Evolutionary conservation across 108 stramenopile species (phyloP).

Genomic region (Skeletonema tropicum): DNA sequence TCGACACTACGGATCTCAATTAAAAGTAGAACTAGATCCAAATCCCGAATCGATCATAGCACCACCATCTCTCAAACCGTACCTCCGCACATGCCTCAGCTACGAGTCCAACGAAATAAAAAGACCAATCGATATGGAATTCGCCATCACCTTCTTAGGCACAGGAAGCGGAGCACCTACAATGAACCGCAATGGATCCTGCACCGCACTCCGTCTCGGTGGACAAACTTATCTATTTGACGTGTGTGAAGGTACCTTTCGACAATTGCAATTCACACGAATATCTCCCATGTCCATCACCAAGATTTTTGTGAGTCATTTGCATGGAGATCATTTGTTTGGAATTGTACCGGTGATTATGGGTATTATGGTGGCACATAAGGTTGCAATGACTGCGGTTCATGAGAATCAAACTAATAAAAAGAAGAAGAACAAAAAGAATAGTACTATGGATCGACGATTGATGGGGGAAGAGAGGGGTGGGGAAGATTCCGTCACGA

Average conservation of each 20-base stretch:
- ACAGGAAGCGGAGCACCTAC: conserved; percentile 70
- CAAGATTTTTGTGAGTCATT: conserved; percentile 88
- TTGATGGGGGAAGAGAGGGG: conserved; percentile 8
- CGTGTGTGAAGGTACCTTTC: conserved; percentile 89
- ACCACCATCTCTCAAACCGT: background rate
- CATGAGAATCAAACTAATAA: too few relatives aligned
- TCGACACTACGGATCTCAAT: background rate
- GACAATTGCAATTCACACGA: conserved; percentile 62
- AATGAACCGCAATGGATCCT: conserved; percentile 44
- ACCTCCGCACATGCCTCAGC: background rate
- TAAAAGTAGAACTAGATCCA: background rate
- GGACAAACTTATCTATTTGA: conserved; percentile 82
- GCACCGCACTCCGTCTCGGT: conserved; percentile 64
- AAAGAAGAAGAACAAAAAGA: too few relatives aligned
- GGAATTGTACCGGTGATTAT: conserved; percentile 86
- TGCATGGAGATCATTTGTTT: conserved; percentile 95
- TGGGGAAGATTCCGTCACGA: conserved; percentile 11
- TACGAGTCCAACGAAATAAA: too few relatives aligned
- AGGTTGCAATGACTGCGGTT: conserved; percentile 1
- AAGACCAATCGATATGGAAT: conserved; percentile 26
- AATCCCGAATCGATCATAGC: background rate
- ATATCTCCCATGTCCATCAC: conserved; percentile 38
- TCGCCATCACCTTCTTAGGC: conserved; percentile 74
- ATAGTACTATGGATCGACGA: conserved; percentile 2
- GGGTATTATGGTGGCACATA: conserved; percentile 27